A percentile compares a stretch with the other conserved stretches of the same genome.
Evolutionary conservation across 108 stramenopile genomes (phyloP).

Genomic region (Licmophora abbreviata): DNA sequence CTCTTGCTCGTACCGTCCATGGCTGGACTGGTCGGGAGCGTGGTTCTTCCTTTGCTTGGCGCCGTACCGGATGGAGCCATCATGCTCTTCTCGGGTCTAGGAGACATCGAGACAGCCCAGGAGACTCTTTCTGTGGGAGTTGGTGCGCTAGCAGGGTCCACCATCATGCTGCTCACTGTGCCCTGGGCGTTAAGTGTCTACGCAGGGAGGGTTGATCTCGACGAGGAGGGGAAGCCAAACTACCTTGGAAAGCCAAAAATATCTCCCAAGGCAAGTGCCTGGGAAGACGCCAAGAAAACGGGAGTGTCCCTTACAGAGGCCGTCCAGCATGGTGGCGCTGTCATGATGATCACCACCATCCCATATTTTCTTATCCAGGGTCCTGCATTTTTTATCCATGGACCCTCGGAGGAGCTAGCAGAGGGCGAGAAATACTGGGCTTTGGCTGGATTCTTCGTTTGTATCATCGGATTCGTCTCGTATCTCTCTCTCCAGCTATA

Average conservation of each 20-base stretch:
- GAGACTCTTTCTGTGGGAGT: conserved; percentile 90
- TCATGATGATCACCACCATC: conserved; percentile 80
- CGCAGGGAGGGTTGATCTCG: conserved; percentile 89
- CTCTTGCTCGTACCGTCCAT: conserved; percentile 85
- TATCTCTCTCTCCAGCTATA: conserved; percentile 73
- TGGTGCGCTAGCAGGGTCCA: conserved; percentile 94
- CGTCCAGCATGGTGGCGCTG: conserved; percentile 50
- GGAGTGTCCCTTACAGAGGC: conserved; percentile 59
- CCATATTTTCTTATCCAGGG: conserved; percentile 88
- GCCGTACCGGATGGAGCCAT: conserved; percentile 97
- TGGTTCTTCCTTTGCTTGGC: conserved; percentile 94
- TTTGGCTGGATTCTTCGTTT: conserved; percentile 48
- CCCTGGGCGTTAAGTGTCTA: conserved; percentile 82
- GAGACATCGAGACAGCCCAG: conserved; percentile 70
- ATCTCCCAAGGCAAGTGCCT: conserved; percentile 4
- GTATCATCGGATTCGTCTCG: conserved; percentile 50
- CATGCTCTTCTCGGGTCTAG: conserved; percentile 91
- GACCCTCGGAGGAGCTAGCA: conserved; percentile 51
- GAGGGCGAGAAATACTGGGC: conserved; percentile 76
- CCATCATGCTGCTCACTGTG: conserved; percentile 95
- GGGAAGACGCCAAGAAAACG: conserved; percentile 21
- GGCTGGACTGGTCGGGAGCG: conserved; percentile 90
- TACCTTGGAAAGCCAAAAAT: conserved; percentile 58
- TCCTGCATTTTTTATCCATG: conserved; percentile 64
- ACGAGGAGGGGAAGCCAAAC: conserved; percentile 22